Conservation (phyloP, 441 rosid genomes). For the Populus hybrid region DNA sequence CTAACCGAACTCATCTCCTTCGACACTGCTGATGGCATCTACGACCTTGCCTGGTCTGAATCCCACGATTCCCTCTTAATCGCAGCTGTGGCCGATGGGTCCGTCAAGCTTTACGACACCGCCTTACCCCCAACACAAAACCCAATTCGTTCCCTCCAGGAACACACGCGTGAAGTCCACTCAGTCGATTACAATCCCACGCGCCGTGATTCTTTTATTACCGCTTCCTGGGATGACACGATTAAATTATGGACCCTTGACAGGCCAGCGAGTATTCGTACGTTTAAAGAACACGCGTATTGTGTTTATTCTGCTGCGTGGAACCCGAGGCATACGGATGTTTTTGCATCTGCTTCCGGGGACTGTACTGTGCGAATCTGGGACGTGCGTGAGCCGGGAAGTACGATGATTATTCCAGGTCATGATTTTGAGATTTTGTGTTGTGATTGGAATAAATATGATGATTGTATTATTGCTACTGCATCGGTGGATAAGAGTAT, state of each 20-base stretch:
- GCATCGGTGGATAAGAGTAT: slow-evolving; percentile 74
- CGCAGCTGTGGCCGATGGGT: slow-evolving; percentile 80
- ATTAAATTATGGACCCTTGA: slow-evolving; percentile 92
- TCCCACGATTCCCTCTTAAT: slow-evolving; percentile 85
- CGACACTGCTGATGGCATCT: slow-evolving; percentile 86
- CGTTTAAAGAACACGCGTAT: slow-evolving; percentile 83
- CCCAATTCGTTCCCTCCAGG: slow-evolving; percentile 79
- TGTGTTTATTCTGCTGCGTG: slow-evolving; percentile 81
- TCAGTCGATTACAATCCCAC: slow-evolving; percentile 80
- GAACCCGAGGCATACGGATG: slow-evolving; percentile 87
- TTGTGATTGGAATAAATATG: slow-evolving; percentile 93
- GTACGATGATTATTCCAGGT: slow-evolving; percentile 85
- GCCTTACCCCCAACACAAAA: slow-evolving; percentile 66
- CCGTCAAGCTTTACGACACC: slow-evolving; percentile 78
- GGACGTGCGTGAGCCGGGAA: slow-evolving; percentile 88
- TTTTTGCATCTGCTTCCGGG: slow-evolving; percentile 86
- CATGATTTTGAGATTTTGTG: slow-evolving; percentile 75
- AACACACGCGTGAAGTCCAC: slow-evolving; percentile 90
- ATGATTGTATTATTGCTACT: slow-evolving; percentile 74
- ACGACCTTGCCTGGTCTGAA: slow-evolving; percentile 85
- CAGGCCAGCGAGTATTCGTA: slow-evolving; percentile 76
- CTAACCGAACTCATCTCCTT: slow-evolving; percentile 48
- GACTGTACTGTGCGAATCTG: slow-evolving; percentile 80
- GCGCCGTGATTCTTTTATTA: slow-evolving; percentile 86
- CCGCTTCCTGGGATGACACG: slow-evolving; percentile 86